Evolutionary conservation across 2,329 filamentous ascomycete species (phyloP).

Genomic region (Xylaria hypoxylon): DNA sequence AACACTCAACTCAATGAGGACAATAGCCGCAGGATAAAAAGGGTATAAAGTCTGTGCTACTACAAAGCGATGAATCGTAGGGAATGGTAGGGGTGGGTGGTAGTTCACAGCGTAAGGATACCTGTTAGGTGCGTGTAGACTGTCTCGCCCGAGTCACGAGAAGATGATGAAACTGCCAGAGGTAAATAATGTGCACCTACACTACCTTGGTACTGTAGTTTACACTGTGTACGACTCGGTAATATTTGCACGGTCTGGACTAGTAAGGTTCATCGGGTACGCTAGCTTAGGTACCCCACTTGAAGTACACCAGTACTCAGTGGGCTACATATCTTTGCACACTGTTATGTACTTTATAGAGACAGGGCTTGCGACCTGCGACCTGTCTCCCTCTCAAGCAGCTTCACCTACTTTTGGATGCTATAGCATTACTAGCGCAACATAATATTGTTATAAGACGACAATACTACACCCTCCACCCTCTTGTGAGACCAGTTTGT

Average conservation of each 20-base stretch:
- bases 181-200: neutral
- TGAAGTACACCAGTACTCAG: neutral
- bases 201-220: neutral
- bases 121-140: neutral
- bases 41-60: neutral
- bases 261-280: constrained; percentile 1
- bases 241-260: constrained; percentile 2
- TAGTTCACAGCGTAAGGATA: constrained; percentile 3
- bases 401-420: neutral
- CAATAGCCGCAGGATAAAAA: neutral
- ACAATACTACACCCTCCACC: neutral
- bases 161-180: constrained; percentile 8
- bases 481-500: constrained; percentile 5
- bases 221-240: constrained; percentile 5
- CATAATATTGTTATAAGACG: too few relatives aligned
- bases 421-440: neutral
- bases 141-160: neutral
- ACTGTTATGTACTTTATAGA: neutral
- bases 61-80: neutral
- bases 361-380: constrained; percentile 5
- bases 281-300: neutral
- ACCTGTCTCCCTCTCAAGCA: neutral
- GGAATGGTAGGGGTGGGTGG: neutral
- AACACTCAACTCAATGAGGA: neutral
- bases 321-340: neutral